Percentiles rank a stretch among this genome's conserved stretches.
Evolutionary conservation across 805 yeast genomes (phyloP).

Genomic region (Metschnikowia lunata): DNA sequence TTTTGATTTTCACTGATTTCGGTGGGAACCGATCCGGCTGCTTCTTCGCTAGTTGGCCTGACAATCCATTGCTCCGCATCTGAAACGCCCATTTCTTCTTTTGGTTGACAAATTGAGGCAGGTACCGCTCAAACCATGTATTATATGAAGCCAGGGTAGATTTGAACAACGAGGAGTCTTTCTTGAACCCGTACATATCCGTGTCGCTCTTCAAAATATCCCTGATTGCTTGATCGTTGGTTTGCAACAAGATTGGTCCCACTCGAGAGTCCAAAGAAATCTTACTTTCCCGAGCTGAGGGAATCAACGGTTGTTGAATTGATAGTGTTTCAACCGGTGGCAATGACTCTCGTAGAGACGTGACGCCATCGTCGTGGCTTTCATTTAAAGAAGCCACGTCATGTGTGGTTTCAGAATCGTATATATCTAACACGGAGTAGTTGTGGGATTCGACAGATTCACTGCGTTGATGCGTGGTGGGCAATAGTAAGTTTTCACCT

Average conservation of each 20-base stretch:
- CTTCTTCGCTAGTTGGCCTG: slow-evolving; percentile 20
- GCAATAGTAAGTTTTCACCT: background rate
- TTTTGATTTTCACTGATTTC: slow-evolving; percentile 68
- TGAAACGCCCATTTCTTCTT: slow-evolving; percentile 73
- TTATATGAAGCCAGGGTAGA: slow-evolving; percentile 57
- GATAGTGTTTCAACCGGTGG: background rate
- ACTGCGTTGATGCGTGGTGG: slow-evolving; percentile 23
- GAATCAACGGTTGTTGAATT: background rate
- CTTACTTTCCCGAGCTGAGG: background rate
- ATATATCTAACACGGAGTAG: slow-evolving; percentile 37
- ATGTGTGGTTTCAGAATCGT: slow-evolving; percentile 42
- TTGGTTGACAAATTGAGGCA: slow-evolving; percentile 57
- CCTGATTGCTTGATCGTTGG: slow-evolving; percentile 5
- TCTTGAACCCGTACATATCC: slow-evolving; percentile 88
- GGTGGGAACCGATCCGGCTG: slow-evolving; percentile 70
- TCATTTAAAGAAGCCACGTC: slow-evolving; percentile 1
- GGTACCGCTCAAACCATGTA: slow-evolving; percentile 70
- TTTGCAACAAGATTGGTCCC: slow-evolving; percentile 2
- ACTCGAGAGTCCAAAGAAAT: slow-evolving; percentile 1
- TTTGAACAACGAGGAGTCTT: slow-evolving; percentile 44
- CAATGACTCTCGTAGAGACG: background rate
- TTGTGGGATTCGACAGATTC: slow-evolving; percentile 32
- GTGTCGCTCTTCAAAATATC: slow-evolving; percentile 10
- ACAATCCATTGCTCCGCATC: slow-evolving; percentile 65
- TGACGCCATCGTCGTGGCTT: background rate